Base-by-base conservation (phyloP, 176 grass and related monocot genomes). In the Triticum dicoccoides region DNA sequence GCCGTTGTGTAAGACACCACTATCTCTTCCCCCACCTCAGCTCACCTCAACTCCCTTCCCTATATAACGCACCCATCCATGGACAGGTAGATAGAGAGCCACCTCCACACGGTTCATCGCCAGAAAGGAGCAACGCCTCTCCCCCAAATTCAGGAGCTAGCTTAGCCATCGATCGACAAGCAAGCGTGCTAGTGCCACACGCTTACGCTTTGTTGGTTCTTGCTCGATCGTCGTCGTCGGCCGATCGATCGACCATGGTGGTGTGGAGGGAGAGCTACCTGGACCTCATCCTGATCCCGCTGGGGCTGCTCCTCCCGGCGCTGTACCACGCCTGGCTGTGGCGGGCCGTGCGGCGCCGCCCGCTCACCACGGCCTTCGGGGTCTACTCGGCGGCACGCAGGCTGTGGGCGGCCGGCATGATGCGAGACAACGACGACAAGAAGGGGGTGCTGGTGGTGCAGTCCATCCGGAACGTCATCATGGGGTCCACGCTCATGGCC, bases 401-500 rank as follows among this genome's bases (percentile, higher is more conserved):
- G 25, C 27, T 94, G 20, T 98, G 97, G 97, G 88, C 89, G 20
- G 20, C 61, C 27, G 83, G 84, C 79, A 90, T 98, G 37, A 92
- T 94, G 51, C 80, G 94, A 92, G 96, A 99, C 71, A 93, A 90
- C 54, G 92, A 89, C 45, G 91, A 91, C 11, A 99, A 96, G 92
- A 92, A 99, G 51, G 95, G 80, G 37, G 91, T 99, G 56, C 74
- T 94, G 61, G 97, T 93, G 34, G 97, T 99, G 88, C 97, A 99
- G 80, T 94, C 92, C 10, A 25, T 99, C 6, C 86, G 97, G 41
- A 99, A 99, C 76, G 90, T 91, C 15, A 94, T 99, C 84, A 99
- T 99, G 97, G 97, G 97, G 5, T 92, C 92, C 11, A 96, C 92
- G 61, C 90, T 99, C 79, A 94, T 99, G 97, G 97, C 82, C 17